Conservation (phyloP, 1,284 basidiomycete species). For the Vanrija humicola region DNA sequence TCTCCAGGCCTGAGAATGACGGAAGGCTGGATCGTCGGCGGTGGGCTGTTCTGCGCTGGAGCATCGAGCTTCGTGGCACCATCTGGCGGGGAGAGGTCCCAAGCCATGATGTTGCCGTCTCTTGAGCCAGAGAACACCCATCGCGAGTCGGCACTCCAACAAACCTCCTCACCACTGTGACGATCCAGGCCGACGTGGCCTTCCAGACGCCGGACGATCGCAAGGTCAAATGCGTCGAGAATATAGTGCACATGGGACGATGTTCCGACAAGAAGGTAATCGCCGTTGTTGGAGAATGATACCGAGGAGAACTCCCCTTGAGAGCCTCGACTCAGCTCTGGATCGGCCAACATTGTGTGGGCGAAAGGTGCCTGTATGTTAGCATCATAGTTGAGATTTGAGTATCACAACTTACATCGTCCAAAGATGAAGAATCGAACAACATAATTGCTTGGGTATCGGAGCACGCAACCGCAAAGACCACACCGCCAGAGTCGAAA, state of each 20-base stretch:
- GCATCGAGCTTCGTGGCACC: constrained; percentile 6
- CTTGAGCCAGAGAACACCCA: constrained; percentile 70
- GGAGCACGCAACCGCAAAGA: constrained; percentile 91
- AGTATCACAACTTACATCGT: constrained; percentile 55
- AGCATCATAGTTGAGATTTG: background rate
- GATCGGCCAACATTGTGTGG: constrained; percentile 73
- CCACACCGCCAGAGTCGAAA: constrained; percentile 81
- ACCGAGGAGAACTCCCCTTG: constrained; percentile 88
- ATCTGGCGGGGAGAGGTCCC: constrained; percentile 59
- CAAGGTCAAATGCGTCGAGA: constrained; percentile 79
- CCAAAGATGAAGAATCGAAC: constrained; percentile 84
- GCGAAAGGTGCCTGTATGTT: constrained; percentile 65
- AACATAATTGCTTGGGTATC: constrained; percentile 72
- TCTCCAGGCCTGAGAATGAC: constrained; percentile 47
- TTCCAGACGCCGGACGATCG: constrained; percentile 73
- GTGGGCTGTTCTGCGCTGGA: constrained; percentile 48
- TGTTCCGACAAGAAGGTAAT: constrained; percentile 86
- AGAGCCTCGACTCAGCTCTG: constrained; percentile 64
- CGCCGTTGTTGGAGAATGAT: constrained; percentile 83
- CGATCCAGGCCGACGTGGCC: constrained; percentile 78
- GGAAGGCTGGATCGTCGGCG: constrained; percentile 59
- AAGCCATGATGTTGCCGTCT: constrained; percentile 72
- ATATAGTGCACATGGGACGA: constrained; percentile 90
- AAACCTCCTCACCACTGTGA: constrained; percentile 81
- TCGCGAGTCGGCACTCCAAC: constrained; percentile 87